A percentile compares a stretch with the other conserved stretches of the same genome.
Evolutionary conservation across 371 early-diverging fungal genomes (phyloP).

Genomic region (Basidiobolus heterosporus): DNA sequence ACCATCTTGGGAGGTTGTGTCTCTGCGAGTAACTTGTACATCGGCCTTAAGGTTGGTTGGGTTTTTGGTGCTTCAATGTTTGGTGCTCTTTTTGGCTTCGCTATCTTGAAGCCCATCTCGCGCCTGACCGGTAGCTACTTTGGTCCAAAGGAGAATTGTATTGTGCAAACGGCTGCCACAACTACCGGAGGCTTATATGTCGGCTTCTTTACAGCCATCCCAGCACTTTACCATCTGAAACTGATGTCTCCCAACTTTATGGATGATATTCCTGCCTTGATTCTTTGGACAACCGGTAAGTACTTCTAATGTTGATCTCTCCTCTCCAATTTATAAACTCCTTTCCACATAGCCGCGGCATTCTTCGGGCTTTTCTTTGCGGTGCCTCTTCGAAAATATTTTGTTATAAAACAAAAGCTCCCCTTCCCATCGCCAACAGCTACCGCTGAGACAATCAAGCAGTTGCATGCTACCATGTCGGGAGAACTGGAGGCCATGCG

Average conservation of each 20-base stretch:
- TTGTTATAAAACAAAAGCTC: constrained; percentile 50
- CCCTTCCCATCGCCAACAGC: constrained; percentile 58
- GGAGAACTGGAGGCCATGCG: constrained; percentile 15
- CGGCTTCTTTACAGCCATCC: constrained; percentile 51
- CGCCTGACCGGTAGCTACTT: constrained; percentile 34
- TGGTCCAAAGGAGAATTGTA: constrained; percentile 54
- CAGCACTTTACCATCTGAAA: constrained; percentile 53
- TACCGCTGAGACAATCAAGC: constrained; percentile 45
- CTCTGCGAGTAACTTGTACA: constrained; percentile 53
- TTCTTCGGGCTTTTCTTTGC: constrained; percentile 65
- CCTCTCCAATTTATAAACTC: too few relatives aligned
- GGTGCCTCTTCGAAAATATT: constrained; percentile 51
- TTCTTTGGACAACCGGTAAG: constrained; percentile 18
- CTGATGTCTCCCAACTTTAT: constrained; percentile 17
- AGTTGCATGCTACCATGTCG: constrained; percentile 31
- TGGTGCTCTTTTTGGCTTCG: constrained; percentile 48
- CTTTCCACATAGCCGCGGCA: constrained; percentile 29
- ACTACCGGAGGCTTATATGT: constrained; percentile 54
- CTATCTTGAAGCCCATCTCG: constrained; percentile 44
- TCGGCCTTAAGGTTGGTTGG: constrained; percentile 55
- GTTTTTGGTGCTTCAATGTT: constrained; percentile 50
- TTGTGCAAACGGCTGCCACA: constrained; percentile 55
- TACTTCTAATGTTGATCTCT: constrained; percentile 22
- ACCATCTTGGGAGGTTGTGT: constrained; percentile 48
- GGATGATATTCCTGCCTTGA: too few relatives aligned